These are phyloP conservation scores for Umbilicus rupestris DNA, from an alignment of 164 flowering plant genomes.

Conservation along the genomic window DNA sequence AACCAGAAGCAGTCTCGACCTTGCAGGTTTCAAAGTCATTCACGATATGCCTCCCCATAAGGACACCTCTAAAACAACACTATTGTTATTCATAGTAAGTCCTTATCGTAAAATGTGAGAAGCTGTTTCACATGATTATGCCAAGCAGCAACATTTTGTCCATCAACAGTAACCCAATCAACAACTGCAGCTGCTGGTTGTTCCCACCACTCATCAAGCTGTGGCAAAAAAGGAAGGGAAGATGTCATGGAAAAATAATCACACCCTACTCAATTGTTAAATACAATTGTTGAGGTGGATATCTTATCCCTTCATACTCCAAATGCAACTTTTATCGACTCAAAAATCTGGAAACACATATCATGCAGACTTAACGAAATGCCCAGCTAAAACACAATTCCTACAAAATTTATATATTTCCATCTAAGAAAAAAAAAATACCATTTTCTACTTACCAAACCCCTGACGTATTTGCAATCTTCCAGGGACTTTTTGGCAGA, in stretches of 20 bases:
- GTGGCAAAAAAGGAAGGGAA: slow-evolving; percentile 13
- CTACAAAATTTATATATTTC: neutral
- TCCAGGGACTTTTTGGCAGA: slow-evolving; percentile 74
- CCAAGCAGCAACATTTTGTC: slow-evolving; percentile 88
- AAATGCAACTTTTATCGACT: too few relatives aligned
- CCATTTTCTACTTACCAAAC: slow-evolving; percentile 59
- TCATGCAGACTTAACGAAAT: too few relatives aligned
- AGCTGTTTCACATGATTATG: slow-evolving; percentile 90
- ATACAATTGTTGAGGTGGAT: too few relatives aligned
- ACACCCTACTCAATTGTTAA: too few relatives aligned
- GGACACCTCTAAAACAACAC: too few relatives aligned
- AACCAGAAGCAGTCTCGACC: too few relatives aligned
- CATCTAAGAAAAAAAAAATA: neutral
- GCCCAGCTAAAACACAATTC: too few relatives aligned
- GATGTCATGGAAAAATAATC: neutral
- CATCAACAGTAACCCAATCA: slow-evolving; percentile 91
- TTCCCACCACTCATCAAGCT: slow-evolving; percentile 99
- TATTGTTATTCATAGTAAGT: slow-evolving; percentile 26
- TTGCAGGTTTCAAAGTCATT: too few relatives aligned
- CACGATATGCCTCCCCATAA: too few relatives aligned
- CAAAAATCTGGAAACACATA: too few relatives aligned
- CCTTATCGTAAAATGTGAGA: slow-evolving; percentile 73
- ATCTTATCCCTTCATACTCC: too few relatives aligned
- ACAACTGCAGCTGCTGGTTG: slow-evolving; percentile 92
- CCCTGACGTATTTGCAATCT: slow-evolving; percentile 75